Conservation (phyloP, 495 filamentous ascomycete species). For the Penicillium roqueforti region DNA sequence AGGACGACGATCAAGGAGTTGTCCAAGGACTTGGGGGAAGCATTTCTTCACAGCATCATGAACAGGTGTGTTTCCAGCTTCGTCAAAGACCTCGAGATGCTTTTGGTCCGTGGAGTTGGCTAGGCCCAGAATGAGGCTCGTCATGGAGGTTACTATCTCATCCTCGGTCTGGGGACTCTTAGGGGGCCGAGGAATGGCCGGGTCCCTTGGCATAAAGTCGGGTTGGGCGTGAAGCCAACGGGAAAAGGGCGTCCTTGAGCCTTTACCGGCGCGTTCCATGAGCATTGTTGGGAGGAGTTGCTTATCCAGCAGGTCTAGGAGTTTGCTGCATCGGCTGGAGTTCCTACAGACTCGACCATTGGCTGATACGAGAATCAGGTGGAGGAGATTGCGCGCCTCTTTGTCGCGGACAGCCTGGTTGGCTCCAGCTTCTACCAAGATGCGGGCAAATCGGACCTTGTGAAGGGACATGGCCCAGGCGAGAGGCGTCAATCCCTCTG, state of each 20-base stretch:
- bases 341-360: constrained; percentile 6
- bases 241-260: constrained; percentile 49
- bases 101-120: constrained; percentile 42
- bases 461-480: constrained; percentile 51
- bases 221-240: constrained; percentile 27
- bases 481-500: constrained; percentile 61
- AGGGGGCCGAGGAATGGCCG: not conserved
- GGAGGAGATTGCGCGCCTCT: constrained; percentile 55
- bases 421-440: constrained; percentile 60
- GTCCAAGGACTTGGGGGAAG: constrained; percentile 32
- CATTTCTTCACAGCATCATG: constrained; percentile 50
- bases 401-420: constrained; percentile 55
- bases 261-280: constrained; percentile 39
- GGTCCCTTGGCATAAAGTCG: not conserved
- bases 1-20: constrained; percentile 53
- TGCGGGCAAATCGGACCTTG: constrained; percentile 49
- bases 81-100: constrained; percentile 60
- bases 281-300: constrained; percentile 44
- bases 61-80: constrained; percentile 60
- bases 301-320: constrained; percentile 53
- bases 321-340: constrained; percentile 27
- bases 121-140: constrained; percentile 44
- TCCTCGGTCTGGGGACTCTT: not conserved
- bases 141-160: not conserved
- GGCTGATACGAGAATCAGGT: constrained; percentile 42